Evolutionary conservation across 2,329 filamentous ascomycete genomes (phyloP).

Genomic region (Graphilbum fragrans): DNA sequence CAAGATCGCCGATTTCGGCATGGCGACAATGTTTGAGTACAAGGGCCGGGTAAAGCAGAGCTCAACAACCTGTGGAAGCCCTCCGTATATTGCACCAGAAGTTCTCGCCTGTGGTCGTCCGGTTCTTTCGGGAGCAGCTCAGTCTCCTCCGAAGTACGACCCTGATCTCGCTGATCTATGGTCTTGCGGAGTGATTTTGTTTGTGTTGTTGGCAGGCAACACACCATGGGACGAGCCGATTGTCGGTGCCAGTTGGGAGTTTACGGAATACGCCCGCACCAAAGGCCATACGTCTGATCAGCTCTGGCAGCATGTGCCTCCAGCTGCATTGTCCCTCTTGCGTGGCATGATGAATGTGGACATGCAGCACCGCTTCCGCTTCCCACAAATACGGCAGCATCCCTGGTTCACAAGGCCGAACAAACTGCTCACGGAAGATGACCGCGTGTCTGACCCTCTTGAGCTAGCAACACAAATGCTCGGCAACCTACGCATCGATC

Average conservation of each 20-base stretch:
- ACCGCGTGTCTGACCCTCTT: constrained; percentile 65
- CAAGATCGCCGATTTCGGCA: constrained; percentile 93
- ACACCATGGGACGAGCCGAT: constrained; percentile 97
- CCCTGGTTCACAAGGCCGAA: constrained; percentile 90
- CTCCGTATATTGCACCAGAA: constrained; percentile 94
- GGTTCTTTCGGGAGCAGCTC: constrained; percentile 17
- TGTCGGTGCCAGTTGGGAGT: constrained; percentile 67
- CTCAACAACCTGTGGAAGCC: constrained; percentile 85
- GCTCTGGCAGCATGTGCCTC: constrained; percentile 70
- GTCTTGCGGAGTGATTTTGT: constrained; percentile 97
- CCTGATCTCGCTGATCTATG: constrained; percentile 85
- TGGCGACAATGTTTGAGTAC: constrained; percentile 88
- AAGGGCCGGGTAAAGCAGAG: constrained; percentile 73
- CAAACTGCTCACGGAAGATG: constrained; percentile 59
- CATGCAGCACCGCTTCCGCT: constrained; percentile 62
- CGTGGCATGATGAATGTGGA: constrained; percentile 89
- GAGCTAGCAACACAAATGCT: constrained; percentile 91
- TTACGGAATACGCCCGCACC: constrained; percentile 70
- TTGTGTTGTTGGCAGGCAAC: constrained; percentile 88
- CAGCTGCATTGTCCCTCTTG: constrained; percentile 65
- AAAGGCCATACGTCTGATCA: constrained; percentile 75
- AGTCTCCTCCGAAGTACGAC: constrained; percentile 42
- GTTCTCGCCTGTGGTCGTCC: constrained; percentile 48
- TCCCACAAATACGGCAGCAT: constrained; percentile 76
- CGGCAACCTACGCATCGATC: constrained; percentile 79